Percentiles rank a stretch among this genome's conserved stretches.
Evolutionary conservation across 768 basidiomycete genomes (phyloP).

Genomic region (Pisolithus tinctorius): DNA sequence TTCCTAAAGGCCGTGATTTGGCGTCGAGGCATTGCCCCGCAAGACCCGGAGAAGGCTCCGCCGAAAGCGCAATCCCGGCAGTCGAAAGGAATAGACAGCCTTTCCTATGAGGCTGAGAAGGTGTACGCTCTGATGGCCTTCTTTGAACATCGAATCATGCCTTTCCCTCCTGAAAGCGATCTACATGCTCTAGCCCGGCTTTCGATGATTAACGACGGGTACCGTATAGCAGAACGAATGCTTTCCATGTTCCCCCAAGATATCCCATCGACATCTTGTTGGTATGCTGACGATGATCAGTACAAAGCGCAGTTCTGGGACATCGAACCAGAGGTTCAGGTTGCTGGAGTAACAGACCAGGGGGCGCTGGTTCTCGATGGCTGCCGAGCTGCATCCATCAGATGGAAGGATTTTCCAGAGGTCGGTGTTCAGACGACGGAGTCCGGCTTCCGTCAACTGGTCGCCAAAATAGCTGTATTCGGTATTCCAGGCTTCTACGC

Average conservation of each 20-base stretch:
- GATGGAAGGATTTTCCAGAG: conserved; percentile 15
- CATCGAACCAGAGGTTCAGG: conserved; percentile 12
- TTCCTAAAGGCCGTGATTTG: conserved; percentile 15
- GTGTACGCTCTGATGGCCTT: conserved; percentile 17
- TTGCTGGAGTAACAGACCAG: conserved; percentile 10
- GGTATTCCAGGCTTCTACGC: conserved; percentile 3
- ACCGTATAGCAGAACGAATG: conserved; percentile 17
- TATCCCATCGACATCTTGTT: neutral
- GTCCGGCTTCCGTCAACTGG: neutral
- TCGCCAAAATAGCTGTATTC: too few relatives aligned
- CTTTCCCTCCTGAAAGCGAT: conserved; percentile 12
- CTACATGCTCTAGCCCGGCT: conserved; percentile 10
- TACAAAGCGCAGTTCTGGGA: conserved; percentile 15
- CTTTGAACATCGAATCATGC: too few relatives aligned
- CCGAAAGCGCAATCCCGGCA: neutral
- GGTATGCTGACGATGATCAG: conserved; percentile 15
- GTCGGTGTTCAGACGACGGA: neutral
- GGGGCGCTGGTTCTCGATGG: conserved; percentile 16
- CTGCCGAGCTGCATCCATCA: conserved; percentile 11
- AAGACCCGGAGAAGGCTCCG: neutral
- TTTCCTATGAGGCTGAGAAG: conserved; percentile 11
- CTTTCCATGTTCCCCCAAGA: conserved; percentile 10
- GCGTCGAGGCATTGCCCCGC: conserved; percentile 9
- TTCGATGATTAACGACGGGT: conserved; percentile 18
- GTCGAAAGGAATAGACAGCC: neutral